These are phyloP conservation scores for Neobulgaria alba DNA, from an alignment of 2,329 filamentous ascomycete species.

Conservation along the genomic window DNA sequence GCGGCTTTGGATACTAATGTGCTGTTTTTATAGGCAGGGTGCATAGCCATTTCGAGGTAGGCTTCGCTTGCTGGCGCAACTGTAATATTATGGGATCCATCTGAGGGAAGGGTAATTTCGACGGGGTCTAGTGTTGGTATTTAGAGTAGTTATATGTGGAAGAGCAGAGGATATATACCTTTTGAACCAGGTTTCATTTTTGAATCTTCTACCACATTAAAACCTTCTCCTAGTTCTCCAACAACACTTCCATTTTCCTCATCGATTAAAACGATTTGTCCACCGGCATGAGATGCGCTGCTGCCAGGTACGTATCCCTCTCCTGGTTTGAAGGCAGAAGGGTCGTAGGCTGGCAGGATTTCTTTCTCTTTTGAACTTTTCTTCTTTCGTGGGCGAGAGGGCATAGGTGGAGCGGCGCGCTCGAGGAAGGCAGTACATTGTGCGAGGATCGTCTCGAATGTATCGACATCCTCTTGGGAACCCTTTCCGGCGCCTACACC, in stretches of 20 bases:
- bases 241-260: conserved; percentile 95
- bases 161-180: conserved; percentile 51
- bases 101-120: conserved; percentile 64
- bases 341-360: conserved; percentile 56
- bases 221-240: conserved; percentile 78
- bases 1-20: conserved; percentile 79
- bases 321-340: conserved; percentile 68
- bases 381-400: conserved; percentile 13
- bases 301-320: conserved; percentile 65
- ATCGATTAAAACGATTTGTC: conserved; percentile 85
- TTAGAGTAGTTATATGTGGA: neutral
- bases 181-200: conserved; percentile 80
- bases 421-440: conserved; percentile 96
- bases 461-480: conserved; percentile 86
- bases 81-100: conserved; percentile 56
- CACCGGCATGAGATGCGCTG: conserved; percentile 48
- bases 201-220: conserved; percentile 69
- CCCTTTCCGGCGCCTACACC: conserved; percentile 59
- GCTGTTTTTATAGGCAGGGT: conserved; percentile 87
- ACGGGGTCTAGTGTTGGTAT: conserved; percentile 54
- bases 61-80: conserved; percentile 60
- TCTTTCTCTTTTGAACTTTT: conserved; percentile 29
- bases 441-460: conserved; percentile 95
- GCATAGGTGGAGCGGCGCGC: conserved; percentile 52
- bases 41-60: conserved; percentile 68